These are phyloP conservation scores for Thielaviopsis populi DNA, from an alignment of 2,329 filamentous ascomycete species.

Conservation along the genomic window DNA sequence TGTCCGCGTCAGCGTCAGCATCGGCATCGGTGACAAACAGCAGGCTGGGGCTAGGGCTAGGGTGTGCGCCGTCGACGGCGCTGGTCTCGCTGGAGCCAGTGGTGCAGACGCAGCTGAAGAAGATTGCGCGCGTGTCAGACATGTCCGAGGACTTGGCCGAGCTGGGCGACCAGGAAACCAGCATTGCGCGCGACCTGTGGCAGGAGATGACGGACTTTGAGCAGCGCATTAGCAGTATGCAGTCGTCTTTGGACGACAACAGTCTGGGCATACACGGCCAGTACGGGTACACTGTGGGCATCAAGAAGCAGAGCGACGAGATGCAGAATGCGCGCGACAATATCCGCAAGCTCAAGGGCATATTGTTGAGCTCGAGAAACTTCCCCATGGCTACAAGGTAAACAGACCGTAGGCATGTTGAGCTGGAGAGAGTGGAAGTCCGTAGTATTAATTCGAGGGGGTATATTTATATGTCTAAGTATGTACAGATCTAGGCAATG, in stretches of 20 bases:
- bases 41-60: background rate
- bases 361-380: constrained; percentile 57
- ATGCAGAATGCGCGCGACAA: constrained; percentile 58
- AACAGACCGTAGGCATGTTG: background rate
- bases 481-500: background rate
- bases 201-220: constrained; percentile 15
- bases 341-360: constrained; percentile 65
- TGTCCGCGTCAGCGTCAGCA: background rate
- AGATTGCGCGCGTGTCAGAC: constrained; percentile 25
- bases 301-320: constrained; percentile 40
- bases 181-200: constrained; percentile 13
- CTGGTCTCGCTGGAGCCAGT: constrained; percentile 20
- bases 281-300: constrained; percentile 10
- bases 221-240: constrained; percentile 8
- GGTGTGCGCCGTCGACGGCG: background rate
- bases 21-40: background rate
- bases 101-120: constrained; percentile 28
- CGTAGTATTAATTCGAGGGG: background rate
- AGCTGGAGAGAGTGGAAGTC: background rate
- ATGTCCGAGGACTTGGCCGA: constrained; percentile 31
- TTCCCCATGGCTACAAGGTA: constrained; percentile 37
- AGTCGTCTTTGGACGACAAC: background rate
- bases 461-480: background rate
- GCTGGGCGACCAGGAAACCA: constrained; percentile 26
- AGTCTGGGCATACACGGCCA: constrained; percentile 7